Percentiles rank a stretch among this genome's conserved stretches.
These are phyloP conservation scores for Aspergillus persii DNA, from an alignment of 2,329 filamentous ascomycete species.

Conservation along the genomic window DNA sequence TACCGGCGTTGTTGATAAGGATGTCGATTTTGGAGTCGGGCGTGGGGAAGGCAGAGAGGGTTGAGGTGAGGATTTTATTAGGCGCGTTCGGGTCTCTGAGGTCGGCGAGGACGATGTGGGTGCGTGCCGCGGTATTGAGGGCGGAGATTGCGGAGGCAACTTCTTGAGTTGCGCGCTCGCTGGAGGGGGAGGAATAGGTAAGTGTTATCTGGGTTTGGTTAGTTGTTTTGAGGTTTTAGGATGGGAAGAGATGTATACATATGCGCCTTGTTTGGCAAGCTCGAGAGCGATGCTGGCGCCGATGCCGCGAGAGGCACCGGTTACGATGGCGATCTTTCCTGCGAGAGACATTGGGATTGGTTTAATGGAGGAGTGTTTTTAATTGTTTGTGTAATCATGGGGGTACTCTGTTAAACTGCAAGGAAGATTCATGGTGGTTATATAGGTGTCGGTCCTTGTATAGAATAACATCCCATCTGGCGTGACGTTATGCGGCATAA, in stretches of 20 bases:
- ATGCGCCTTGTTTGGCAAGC: slow-evolving; percentile 3
- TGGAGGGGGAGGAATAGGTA: not conserved
- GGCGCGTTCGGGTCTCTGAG: not conserved
- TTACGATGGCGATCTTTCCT: slow-evolving; percentile 2
- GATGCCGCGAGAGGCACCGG: slow-evolving; percentile 4
- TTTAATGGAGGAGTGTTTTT: not conserved
- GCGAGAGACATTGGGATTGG: slow-evolving; percentile 4
- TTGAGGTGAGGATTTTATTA: not conserved
- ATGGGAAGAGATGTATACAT: not conserved
- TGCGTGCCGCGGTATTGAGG: not conserved
- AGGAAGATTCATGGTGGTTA: not conserved
- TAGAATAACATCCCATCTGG: not conserved
- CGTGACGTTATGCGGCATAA: not conserved
- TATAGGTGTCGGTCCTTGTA: not conserved
- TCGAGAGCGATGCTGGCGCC: slow-evolving; percentile 1
- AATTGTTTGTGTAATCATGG: too few species aligned
- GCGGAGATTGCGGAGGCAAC: not conserved
- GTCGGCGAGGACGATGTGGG: too few species aligned
- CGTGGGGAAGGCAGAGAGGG: not conserved
- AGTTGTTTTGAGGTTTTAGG: not conserved
- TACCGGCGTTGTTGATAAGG: slow-evolving; percentile 10
- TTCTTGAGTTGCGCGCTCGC: not conserved
- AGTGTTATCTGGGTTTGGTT: not conserved
- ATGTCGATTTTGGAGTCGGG: slow-evolving; percentile 1
- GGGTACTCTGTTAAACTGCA: too few species aligned